These are phyloP conservation scores for Excoecaria cochinchinensis DNA, from an alignment of 345 rosid species.

Conservation along the genomic window DNA sequence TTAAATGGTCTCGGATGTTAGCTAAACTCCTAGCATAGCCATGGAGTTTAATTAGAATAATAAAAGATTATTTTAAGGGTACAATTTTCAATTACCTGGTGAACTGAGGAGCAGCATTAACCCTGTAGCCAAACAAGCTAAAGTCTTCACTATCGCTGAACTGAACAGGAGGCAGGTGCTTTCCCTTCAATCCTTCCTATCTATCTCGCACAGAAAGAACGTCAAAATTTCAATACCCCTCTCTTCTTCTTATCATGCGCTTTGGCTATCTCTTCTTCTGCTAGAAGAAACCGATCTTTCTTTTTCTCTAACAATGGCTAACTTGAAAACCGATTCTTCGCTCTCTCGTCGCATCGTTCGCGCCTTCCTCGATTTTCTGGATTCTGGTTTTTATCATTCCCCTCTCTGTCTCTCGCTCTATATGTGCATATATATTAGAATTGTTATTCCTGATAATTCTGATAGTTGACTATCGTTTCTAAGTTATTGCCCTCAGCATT, in stretches of 20 bases:
- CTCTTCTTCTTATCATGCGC: background rate
- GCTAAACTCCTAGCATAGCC: too few species aligned
- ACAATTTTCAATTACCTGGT: too few species aligned
- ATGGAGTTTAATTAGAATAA: too few species aligned
- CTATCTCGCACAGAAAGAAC: background rate
- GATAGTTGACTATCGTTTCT: background rate
- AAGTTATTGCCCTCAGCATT: background rate
- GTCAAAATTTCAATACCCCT: background rate
- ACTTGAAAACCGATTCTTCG: slow-evolving; percentile 59
- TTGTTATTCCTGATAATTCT: background rate
- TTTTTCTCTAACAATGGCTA: slow-evolving; percentile 37
- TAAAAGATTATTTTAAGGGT: too few species aligned
- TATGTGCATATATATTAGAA: background rate
- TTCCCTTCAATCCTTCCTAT: background rate
- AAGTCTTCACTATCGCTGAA: background rate
- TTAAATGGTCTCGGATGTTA: too few species aligned
- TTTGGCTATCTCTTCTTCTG: background rate
- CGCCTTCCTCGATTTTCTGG: slow-evolving; percentile 71
- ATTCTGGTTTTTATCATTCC: slow-evolving; percentile 45
- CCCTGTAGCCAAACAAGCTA: background rate
- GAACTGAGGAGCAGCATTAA: background rate
- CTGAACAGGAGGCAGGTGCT: too few species aligned
- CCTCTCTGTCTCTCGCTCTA: slow-evolving; percentile 8
- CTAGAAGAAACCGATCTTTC: background rate
- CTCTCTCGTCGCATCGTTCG: slow-evolving; percentile 64